A percentile compares a stretch with the other conserved stretches of the same genome.
These are phyloP conservation scores for Fereydounia khargensis DNA, from an alignment of 1,284 basidiomycete species.

Conservation along the genomic window DNA sequence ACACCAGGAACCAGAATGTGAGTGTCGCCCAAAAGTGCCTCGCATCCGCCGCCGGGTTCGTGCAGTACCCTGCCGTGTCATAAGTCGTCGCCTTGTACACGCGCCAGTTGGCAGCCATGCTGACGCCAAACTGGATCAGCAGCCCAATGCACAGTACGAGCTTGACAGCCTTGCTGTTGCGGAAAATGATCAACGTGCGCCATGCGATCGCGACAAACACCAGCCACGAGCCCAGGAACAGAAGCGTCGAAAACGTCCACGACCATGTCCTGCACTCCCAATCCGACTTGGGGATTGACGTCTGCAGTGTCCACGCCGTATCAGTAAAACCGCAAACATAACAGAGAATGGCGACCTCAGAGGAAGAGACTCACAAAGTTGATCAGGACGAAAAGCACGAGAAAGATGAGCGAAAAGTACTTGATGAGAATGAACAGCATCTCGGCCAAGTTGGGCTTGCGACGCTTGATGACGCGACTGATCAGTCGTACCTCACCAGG, in stretches of 20 bases:
- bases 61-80: slow-evolving; percentile 14
- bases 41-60: neutral
- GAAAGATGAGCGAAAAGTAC: slow-evolving; percentile 15
- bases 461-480: slow-evolving; percentile 5
- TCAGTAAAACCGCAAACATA: neutral
- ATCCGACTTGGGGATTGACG: slow-evolving; percentile 10
- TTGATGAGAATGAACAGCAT: slow-evolving; percentile 32
- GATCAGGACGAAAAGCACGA: slow-evolving; percentile 14
- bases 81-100: slow-evolving; percentile 16
- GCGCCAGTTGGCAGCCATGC: slow-evolving; percentile 21
- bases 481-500: slow-evolving; percentile 24
- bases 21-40: no score
- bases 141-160: slow-evolving; percentile 9
- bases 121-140: slow-evolving; percentile 9
- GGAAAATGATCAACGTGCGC: slow-evolving; percentile 27
- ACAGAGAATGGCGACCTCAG: neutral
- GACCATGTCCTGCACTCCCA: slow-evolving; percentile 14
- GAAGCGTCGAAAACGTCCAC: slow-evolving; percentile 19
- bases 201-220: slow-evolving; percentile 22
- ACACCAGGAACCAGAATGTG: slow-evolving; percentile 31
- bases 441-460: slow-evolving; percentile 32
- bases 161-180: neutral
- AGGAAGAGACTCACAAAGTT: slow-evolving; percentile 1
- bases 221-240: slow-evolving; percentile 19
- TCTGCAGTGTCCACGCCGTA: no score